Evolutionary conservation across 2,329 filamentous ascomycete genomes (phyloP), one percentile per base, ranked within the genome.

Genomic region (Dothiorella sarmentorum): DNA sequence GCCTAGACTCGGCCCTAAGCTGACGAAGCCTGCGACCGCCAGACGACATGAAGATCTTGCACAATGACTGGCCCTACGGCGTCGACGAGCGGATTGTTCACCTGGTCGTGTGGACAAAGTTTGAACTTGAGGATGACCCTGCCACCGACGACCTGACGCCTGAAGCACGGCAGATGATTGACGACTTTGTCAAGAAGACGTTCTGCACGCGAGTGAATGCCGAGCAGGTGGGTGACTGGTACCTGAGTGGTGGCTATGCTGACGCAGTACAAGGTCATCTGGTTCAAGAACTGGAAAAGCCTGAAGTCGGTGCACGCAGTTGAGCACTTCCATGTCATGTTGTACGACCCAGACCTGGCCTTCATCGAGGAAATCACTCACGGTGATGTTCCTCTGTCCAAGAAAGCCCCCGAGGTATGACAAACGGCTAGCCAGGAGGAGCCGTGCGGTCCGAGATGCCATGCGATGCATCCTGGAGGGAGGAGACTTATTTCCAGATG

Each of bases 61-160:
- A 83, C 74, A 97, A 97, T 69, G 92, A 97, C 79, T 97, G 91
- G 90, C 93, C 93, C 0, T 97, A 97, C 68, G 91, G 90, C 0
- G 80, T 97, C 56, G 90, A 94, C 66, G 69, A 78, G 45, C 80
- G 82, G 53, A 92, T 96, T 63, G 83, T 90, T 15, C 93, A 97
- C 70, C 78, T 97, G 2, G 90, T 96, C 4, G 85, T 96, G 11
- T 97, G 93, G 93, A 94, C 89, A 47, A 96, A 96, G 73, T 96
- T 96, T 68, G 80, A 82, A 47, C 78, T 97, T 22, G 80, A 85
- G 56, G 88, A 91, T 59, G 86, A 94, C 65, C 72, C 83, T 0
- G 76, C 75, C 17, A 76, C 85, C 0, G 87, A 84, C 13, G 85
- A 91, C 63, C 74, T 95, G 69, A 90, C 87, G 1, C 78, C 82